These are phyloP conservation scores for Solanum dulcamara DNA, from an alignment of 257 asterid genomes.

Conservation along the genomic window DNA sequence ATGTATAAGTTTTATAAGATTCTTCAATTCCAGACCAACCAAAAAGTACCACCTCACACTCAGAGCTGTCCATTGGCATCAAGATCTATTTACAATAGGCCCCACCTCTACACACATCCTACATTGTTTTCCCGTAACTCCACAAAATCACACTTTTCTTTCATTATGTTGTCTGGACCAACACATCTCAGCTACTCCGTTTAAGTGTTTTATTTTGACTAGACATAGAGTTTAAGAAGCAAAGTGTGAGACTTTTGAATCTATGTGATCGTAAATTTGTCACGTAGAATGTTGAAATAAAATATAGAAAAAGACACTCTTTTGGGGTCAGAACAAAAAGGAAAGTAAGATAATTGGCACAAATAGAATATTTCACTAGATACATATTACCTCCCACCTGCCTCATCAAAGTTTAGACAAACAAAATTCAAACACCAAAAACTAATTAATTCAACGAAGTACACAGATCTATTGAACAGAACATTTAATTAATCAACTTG, in stretches of 20 bases:
- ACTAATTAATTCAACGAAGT: constrained; percentile 3
- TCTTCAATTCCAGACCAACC: constrained; percentile 21
- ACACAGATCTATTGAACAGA: not conserved
- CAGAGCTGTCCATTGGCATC: constrained; percentile 20
- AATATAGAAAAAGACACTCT: too few species aligned
- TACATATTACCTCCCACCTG: not conserved
- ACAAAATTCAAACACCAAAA: too few species aligned
- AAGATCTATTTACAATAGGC: constrained; percentile 32
- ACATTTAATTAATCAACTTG: not conserved
- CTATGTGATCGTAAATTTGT: too few species aligned
- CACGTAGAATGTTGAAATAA: too few species aligned
- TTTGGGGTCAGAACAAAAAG: too few species aligned
- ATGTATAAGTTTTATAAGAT: constrained; percentile 18
- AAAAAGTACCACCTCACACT: constrained; percentile 7
- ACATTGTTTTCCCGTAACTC: constrained; percentile 8
- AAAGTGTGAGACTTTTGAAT: too few species aligned
- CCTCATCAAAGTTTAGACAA: not conserved
- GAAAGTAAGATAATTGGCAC: too few species aligned
- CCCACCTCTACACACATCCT: constrained; percentile 39
- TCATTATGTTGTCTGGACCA: rapidly evolving
- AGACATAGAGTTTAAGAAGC: too few species aligned
- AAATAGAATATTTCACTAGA: not conserved
- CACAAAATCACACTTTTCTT: not conserved
- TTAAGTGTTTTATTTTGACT: too few species aligned
- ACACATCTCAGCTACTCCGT: not conserved